These are phyloP conservation scores for Neoscytalidium dimidiatum DNA, from an alignment of 2,329 filamentous ascomycete species.

Conservation along the genomic window DNA sequence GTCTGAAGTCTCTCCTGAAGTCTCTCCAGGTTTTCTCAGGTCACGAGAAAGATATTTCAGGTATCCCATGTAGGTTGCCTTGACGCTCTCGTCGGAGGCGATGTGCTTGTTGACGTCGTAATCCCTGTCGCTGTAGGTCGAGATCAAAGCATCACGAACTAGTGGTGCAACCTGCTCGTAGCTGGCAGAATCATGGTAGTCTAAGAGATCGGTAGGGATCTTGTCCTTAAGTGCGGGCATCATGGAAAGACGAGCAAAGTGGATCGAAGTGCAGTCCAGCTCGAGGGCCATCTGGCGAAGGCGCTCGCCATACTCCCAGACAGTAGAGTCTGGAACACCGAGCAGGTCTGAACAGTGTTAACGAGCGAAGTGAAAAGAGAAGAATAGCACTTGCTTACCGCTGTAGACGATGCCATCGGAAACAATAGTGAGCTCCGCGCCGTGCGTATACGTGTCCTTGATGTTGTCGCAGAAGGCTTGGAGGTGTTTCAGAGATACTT, in stretches of 20 bases:
- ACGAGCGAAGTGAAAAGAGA: neutral
- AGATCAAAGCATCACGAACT: conserved; percentile 29
- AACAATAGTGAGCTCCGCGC: conserved; percentile 44
- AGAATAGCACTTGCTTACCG: conserved; percentile 25
- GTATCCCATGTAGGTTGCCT: conserved; percentile 30
- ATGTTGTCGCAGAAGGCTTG: conserved; percentile 45
- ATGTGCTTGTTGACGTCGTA: conserved; percentile 36
- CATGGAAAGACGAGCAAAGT: conserved; percentile 36
- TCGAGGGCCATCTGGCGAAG: conserved; percentile 39
- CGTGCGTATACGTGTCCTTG: conserved; percentile 40
- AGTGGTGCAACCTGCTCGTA: conserved; percentile 24
- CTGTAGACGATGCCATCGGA: conserved; percentile 49
- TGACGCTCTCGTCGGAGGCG: conserved; percentile 25
- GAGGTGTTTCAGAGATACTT: conserved; percentile 43
- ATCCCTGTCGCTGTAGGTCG: conserved; percentile 27
- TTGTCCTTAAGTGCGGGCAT: conserved; percentile 14
- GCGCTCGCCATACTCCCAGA: conserved; percentile 44
- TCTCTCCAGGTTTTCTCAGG: conserved; percentile 19
- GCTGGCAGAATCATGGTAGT: conserved; percentile 23
- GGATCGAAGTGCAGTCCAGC: conserved; percentile 35
- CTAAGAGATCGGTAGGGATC: conserved; percentile 35
- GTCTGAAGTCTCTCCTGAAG: conserved; percentile 12
- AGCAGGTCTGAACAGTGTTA: conserved; percentile 35
- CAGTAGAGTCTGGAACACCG: conserved; percentile 42
- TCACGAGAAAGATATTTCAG: conserved; percentile 31